These are phyloP conservation scores for Colletotrichum sp. DNA, from an alignment of 2,329 filamentous ascomycete species.

Conservation along the genomic window DNA sequence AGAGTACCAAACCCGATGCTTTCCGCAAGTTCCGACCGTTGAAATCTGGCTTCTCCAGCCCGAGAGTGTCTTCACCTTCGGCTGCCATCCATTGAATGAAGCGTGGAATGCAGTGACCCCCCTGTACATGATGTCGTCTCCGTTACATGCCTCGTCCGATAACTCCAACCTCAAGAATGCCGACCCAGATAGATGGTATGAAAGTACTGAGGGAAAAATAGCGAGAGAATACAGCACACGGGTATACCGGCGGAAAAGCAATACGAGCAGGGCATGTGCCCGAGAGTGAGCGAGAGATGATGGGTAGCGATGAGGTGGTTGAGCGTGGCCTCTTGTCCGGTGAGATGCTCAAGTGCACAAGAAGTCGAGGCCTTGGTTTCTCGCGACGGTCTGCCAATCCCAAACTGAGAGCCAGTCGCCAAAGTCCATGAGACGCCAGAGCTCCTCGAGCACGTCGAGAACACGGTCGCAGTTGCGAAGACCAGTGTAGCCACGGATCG, in stretches of 20 bases:
- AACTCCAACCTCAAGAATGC: not conserved
- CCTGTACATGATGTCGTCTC: not conserved
- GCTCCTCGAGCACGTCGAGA: slow-evolving; percentile 57
- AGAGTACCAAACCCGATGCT: not conserved
- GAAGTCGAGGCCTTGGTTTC: slow-evolving; percentile 59
- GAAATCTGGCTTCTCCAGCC: not conserved
- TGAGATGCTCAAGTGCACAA: slow-evolving; percentile 45
- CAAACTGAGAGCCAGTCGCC: slow-evolving; percentile 64
- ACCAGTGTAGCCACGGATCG: slow-evolving; percentile 63
- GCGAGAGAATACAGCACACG: slow-evolving; percentile 17
- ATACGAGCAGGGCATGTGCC: not conserved
- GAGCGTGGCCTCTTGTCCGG: not conserved
- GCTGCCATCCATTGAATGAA: not conserved
- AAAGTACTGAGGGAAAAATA: not conserved
- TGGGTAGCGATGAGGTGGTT: not conserved
- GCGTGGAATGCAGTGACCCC: not conserved
- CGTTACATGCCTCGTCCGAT: not conserved
- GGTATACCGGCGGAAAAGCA: slow-evolving; percentile 5
- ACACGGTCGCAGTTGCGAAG: slow-evolving; percentile 63
- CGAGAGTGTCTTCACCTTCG: not conserved
- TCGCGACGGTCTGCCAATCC: slow-evolving; percentile 68
- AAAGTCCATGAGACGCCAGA: slow-evolving; percentile 64
- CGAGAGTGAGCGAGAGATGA: not conserved
- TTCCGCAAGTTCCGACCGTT: not conserved
- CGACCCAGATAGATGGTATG: not conserved